Percentiles rank a stretch among this genome's conserved stretches.
Conservation (phyloP, 805 yeast genomes). For the Metschnikowia vanudenii region DNA sequence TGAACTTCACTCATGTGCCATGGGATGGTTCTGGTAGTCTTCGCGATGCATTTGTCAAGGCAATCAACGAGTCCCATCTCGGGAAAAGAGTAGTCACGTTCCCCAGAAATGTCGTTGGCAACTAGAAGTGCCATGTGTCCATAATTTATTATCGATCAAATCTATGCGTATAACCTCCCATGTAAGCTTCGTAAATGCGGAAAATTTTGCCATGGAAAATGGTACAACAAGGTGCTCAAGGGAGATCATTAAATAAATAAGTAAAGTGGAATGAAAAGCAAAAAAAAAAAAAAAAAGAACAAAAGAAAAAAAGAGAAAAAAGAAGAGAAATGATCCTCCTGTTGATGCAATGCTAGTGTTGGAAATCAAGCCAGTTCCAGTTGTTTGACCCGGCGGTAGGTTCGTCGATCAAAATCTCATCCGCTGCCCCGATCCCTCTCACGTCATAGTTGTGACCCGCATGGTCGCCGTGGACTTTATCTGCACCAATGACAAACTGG, state of each 20-base stretch:
- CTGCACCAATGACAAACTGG: constrained; percentile 27
- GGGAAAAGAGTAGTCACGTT: constrained; percentile 16
- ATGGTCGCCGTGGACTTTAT: constrained; percentile 6
- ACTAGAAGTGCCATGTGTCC: neutral
- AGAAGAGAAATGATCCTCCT: neutral
- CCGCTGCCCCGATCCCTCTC: constrained; percentile 29
- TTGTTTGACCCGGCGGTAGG: constrained; percentile 18
- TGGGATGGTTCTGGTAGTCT: constrained; percentile 21
- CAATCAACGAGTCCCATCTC: constrained; percentile 7
- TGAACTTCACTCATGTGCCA: constrained; percentile 44
- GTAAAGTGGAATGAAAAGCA: neutral
- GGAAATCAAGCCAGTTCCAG: constrained; percentile 44
- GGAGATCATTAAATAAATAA: neutral
- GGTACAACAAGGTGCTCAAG: neutral
- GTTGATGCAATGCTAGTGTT: constrained; percentile 3
- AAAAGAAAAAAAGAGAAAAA: neutral
- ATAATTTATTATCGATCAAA: no score
- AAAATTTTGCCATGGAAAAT: no score
- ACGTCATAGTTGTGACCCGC: constrained; percentile 11
- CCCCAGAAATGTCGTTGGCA: constrained; percentile 4
- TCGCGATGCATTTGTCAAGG: constrained; percentile 11
- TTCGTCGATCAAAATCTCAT: constrained; percentile 33
- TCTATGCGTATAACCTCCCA: no score
- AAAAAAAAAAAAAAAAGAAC: neutral
- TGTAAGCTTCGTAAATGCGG: no score